phyloP scores from a whole-genome alignment of 2,329 filamentous ascomycete species.

The Colletotrichum liriopes region DNA sequence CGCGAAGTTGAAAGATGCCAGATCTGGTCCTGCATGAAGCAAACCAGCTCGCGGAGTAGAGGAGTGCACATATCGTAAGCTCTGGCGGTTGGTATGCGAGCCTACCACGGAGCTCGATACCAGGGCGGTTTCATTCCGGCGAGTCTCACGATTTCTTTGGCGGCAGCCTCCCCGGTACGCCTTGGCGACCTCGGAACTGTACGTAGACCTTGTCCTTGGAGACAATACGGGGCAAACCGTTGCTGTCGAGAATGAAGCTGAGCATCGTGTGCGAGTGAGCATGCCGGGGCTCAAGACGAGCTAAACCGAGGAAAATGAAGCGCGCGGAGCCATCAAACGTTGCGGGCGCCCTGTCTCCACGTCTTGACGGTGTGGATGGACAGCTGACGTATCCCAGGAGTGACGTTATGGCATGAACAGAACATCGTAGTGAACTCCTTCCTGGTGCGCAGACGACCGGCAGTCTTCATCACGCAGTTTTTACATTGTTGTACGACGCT shows the following conservation, averaged over 20 bases:
- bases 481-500: neutral
- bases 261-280: neutral
- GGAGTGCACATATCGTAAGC: conserved; percentile 28
- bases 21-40: conserved; percentile 1
- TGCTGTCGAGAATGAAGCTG: conserved; percentile 12
- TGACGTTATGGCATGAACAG: neutral
- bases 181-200: conserved; percentile 10
- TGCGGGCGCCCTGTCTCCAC: conserved; percentile 16
- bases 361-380: neutral
- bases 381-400: conserved; percentile 11
- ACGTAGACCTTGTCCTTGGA: neutral
- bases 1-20: neutral
- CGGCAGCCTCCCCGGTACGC: conserved; percentile 4
- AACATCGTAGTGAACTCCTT: neutral
- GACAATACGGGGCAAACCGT: neutral
- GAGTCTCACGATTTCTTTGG: conserved; percentile 8
- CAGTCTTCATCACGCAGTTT: neutral
- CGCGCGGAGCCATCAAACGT: conserved; percentile 1
- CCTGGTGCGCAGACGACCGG: neutral
- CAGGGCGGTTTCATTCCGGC: neutral
- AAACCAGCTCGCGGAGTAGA: conserved; percentile 19
- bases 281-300: conserved; percentile 5
- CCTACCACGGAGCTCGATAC: conserved; percentile 27
- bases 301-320: conserved; percentile 11
- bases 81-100: conserved; percentile 4